A percentile compares a stretch with the other conserved stretches of the same genome.
Conservation (phyloP, 2,329 filamentous ascomycete species). For the Elsinoe arachidis region DNA sequence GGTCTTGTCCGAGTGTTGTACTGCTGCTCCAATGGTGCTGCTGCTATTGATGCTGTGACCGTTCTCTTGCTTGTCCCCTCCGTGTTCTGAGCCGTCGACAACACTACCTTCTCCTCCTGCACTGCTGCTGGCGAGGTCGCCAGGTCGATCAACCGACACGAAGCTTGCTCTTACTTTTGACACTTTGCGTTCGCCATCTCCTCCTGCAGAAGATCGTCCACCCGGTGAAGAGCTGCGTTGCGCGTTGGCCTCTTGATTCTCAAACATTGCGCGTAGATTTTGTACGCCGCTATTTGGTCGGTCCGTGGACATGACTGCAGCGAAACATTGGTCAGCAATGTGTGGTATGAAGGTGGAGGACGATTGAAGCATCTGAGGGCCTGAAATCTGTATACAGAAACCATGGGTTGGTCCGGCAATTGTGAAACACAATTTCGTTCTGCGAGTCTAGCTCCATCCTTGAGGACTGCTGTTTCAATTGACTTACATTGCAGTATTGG, state of each 20-base stretch:
- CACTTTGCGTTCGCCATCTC: slow-evolving; percentile 26
- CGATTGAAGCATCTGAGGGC: neutral
- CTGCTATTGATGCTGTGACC: too few relatives aligned
- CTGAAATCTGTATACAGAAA: slow-evolving; percentile 4
- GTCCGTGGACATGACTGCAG: slow-evolving; percentile 38
- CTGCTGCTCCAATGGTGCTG: too few relatives aligned
- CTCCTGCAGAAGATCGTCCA: slow-evolving; percentile 20
- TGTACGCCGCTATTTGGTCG: slow-evolving; percentile 35
- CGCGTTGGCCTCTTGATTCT: slow-evolving; percentile 35
- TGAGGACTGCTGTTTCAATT: slow-evolving; percentile 3
- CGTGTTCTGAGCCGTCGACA: slow-evolving; percentile 28
- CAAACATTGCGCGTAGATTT: slow-evolving; percentile 43
- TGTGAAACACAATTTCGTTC: slow-evolving; percentile 12
- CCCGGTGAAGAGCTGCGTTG: slow-evolving; percentile 25
- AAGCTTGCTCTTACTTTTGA: slow-evolving; percentile 42
- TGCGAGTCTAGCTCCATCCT: slow-evolving; percentile 6
- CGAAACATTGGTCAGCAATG: neutral
- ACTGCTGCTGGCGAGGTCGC: slow-evolving; percentile 9
- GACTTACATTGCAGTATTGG: neutral
- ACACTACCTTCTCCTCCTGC: slow-evolving; percentile 35
- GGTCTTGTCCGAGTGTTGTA: too few relatives aligned
- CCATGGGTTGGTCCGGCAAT: slow-evolving; percentile 4
- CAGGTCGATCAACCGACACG: slow-evolving; percentile 35
- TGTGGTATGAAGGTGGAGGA: neutral
- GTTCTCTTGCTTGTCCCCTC: slow-evolving; percentile 15